phyloP scores from a whole-genome alignment of 768 basidiomycete species.

The Candolleomyces aberdarensis region DNA sequence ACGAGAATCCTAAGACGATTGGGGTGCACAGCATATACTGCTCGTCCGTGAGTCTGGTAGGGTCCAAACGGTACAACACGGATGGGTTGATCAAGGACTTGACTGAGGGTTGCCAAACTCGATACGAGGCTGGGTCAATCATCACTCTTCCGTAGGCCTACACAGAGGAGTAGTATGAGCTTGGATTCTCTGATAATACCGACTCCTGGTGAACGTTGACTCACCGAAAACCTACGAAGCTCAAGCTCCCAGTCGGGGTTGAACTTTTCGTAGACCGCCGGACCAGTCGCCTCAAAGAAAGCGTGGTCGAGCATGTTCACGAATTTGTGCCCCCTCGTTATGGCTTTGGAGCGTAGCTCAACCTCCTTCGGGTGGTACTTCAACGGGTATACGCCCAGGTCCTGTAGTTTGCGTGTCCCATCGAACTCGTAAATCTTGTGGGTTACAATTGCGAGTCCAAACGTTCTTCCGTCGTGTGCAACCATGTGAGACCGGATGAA shows the following conservation, averaged over 20 bases:
- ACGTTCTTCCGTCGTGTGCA: conserved; percentile 2
- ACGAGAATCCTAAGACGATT: conserved; percentile 21
- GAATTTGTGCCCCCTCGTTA: conserved; percentile 1
- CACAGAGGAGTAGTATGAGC: background rate
- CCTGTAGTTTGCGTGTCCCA: conserved; percentile 1
- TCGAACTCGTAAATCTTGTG: background rate
- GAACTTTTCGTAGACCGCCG: conserved; percentile 2
- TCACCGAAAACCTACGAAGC: background rate
- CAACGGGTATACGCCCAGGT: conserved; percentile 1
- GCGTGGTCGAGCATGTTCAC: background rate
- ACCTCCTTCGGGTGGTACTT: background rate
- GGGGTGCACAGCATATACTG: conserved; percentile 25
- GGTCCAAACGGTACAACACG: conserved; percentile 14
- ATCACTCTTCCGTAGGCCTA: conserved; percentile 24
- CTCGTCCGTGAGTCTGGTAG: conserved; percentile 17
- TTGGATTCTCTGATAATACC: background rate
- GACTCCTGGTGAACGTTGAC: background rate
- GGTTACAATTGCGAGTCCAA: background rate
- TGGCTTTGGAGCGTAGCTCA: background rate
- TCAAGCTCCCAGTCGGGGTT: background rate
- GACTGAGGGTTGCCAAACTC: conserved; percentile 17
- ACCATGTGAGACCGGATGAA: background rate
- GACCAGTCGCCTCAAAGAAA: conserved; percentile 6
- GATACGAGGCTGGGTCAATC: conserved; percentile 22
- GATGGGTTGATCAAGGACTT: conserved; percentile 10